Conservation (phyloP, 2,329 filamentous ascomycete genomes). For the Microdochium bolleyi region DNA sequence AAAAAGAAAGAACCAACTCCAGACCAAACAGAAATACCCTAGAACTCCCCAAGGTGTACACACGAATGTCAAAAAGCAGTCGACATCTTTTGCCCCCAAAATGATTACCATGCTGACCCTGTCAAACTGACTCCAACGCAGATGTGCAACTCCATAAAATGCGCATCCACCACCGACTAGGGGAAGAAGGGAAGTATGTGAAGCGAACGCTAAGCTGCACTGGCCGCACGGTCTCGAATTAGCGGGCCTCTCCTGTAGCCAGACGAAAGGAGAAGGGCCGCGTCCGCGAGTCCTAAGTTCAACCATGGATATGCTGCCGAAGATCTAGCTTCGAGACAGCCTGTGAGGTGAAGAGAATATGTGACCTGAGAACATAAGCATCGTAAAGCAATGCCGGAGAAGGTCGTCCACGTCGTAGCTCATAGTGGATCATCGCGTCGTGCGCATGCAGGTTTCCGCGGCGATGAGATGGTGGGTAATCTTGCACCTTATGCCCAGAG, state of each 20-base stretch:
- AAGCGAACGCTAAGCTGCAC: background rate
- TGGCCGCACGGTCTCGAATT: background rate
- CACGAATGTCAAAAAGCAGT: too few species aligned
- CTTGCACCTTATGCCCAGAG: background rate
- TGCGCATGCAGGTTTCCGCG: background rate
- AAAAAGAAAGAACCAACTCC: too few species aligned
- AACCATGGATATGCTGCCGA: background rate
- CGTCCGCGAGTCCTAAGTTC: background rate
- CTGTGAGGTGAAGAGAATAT: background rate
- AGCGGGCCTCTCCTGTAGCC: background rate
- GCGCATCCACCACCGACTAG: background rate
- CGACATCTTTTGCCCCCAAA: too few species aligned
- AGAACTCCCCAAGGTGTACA: too few species aligned
- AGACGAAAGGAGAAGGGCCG: background rate
- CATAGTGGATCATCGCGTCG: background rate
- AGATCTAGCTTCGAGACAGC: background rate
- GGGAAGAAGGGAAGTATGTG: background rate
- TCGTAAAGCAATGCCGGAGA: background rate
- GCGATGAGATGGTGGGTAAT: background rate
- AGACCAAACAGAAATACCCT: too few species aligned
- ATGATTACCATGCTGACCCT: too few species aligned
- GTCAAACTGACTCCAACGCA: too few species aligned
- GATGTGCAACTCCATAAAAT: too few species aligned
- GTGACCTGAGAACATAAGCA: background rate
- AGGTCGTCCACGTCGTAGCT: background rate